phyloP scores from a whole-genome alignment of 1,139 yeast genomes.

The Yarrowia galli region DNA sequence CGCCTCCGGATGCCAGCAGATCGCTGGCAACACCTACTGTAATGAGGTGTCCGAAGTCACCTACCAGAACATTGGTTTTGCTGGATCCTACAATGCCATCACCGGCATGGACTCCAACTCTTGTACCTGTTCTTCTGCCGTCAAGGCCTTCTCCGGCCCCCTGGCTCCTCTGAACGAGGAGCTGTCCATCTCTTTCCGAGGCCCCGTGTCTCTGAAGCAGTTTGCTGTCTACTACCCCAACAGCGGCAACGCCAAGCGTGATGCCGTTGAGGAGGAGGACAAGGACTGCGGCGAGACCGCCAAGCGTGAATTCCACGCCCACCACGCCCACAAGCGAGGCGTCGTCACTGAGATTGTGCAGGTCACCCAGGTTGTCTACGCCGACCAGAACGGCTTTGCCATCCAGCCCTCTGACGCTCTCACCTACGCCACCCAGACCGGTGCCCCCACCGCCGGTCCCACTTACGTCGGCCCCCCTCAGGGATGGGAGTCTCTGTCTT shows the following conservation, averaged over 20 bases:
- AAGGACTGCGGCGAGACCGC: conserved; percentile 52
- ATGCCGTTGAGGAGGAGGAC: conserved; percentile 42
- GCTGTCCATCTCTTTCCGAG: conserved; percentile 91
- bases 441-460: conserved; percentile 43
- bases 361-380: conserved; percentile 77
- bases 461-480: conserved; percentile 46
- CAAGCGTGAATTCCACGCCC: conserved; percentile 58
- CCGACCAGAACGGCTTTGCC: conserved; percentile 59
- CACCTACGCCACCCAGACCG: conserved; percentile 42
- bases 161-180: conserved; percentile 89
- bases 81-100: conserved; percentile 80
- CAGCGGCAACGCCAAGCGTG: conserved; percentile 52
- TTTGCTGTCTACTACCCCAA: conserved; percentile 69
- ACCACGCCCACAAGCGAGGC: conserved; percentile 67
- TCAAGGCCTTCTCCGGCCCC: conserved; percentile 69
- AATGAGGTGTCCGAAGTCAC: conserved; percentile 68
- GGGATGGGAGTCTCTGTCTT: conserved; percentile 43
- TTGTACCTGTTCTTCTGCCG: conserved; percentile 64
- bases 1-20: conserved; percentile 45
- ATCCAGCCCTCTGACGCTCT: conserved; percentile 42
- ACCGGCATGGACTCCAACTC: conserved; percentile 70
- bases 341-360: conserved; percentile 56
- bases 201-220: conserved; percentile 79
- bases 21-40: conserved; percentile 84
- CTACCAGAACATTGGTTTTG: conserved; percentile 76